These are phyloP conservation scores for Fraxinus ornus DNA, from an alignment of 305 asterid species.

Conservation along the genomic window DNA sequence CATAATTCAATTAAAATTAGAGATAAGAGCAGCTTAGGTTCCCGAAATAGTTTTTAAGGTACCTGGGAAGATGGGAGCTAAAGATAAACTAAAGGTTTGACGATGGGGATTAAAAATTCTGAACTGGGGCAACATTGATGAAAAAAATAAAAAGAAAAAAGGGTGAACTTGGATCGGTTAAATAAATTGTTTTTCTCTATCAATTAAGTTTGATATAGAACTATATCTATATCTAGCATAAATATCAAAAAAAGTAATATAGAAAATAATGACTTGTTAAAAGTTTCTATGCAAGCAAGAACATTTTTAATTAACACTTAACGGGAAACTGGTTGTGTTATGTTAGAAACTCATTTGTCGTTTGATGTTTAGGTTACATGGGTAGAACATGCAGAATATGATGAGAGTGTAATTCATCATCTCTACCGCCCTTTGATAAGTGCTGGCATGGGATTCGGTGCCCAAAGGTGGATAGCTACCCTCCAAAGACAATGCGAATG, in stretches of 20 bases:
- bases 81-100: not conserved
- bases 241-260: not conserved
- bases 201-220: not conserved
- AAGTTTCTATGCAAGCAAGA: not conserved
- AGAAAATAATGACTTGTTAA: not conserved
- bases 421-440: conserved; percentile 64
- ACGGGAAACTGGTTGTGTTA: not conserved
- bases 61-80: not conserved
- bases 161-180: not conserved
- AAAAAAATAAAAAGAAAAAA: not conserved
- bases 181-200: not conserved
- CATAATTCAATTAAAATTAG: not conserved
- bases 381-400: conserved; percentile 90
- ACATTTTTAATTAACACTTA: not conserved
- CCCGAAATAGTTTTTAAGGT: not conserved
- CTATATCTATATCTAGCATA: not conserved
- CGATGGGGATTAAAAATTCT: not conserved
- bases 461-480: conserved; percentile 80
- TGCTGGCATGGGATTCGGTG: conserved; percentile 88
- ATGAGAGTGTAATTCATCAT: conserved; percentile 65
- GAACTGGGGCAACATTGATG: not conserved
- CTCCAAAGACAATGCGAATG: conserved; percentile 90
- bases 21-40: not conserved
- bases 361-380: conserved; percentile 65
- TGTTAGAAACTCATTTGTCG: not conserved